These are phyloP conservation scores for Phlyctochytrium arcticum DNA, from an alignment of 192 early-diverging fungal genomes.

Conservation along the genomic window DNA sequence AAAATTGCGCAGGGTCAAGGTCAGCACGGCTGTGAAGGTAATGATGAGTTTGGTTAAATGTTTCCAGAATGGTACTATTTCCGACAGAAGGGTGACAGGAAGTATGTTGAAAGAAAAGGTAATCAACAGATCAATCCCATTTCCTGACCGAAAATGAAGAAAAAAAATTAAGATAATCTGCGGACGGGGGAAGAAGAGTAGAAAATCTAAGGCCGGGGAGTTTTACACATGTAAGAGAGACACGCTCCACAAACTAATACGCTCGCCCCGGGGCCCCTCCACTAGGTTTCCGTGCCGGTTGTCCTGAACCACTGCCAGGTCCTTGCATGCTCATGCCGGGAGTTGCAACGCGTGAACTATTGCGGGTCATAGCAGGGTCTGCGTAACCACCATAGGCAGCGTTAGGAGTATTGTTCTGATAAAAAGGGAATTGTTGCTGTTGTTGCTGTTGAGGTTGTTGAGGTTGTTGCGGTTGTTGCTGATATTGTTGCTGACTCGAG, in stretches of 20 bases:
- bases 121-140: no score
- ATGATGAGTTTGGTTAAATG: no score
- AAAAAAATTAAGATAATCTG: no score
- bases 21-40: no score
- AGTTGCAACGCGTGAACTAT: slow-evolving; percentile 18
- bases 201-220: neutral
- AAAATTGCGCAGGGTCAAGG: no score
- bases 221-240: neutral
- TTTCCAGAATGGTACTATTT: no score
- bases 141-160: no score
- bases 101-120: no score
- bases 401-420: neutral
- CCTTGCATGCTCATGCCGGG: slow-evolving; percentile 25
- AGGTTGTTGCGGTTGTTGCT: neutral
- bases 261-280: slow-evolving; percentile 17
- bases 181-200: no score
- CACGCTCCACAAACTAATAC: neutral
- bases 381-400: neutral
- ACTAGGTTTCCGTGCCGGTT: slow-evolving; percentile 14
- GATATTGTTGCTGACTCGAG: no score
- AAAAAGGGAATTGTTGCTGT: neutral
- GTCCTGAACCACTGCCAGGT: neutral
- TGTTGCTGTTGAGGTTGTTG: slow-evolving; percentile 9
- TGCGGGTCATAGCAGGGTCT: slow-evolving; percentile 14
- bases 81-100: no score